Percentiles rank a stretch among this genome's conserved stretches.
phyloP scores from a whole-genome alignment of 768 basidiomycete species.

The Naganishia onofrii region DNA sequence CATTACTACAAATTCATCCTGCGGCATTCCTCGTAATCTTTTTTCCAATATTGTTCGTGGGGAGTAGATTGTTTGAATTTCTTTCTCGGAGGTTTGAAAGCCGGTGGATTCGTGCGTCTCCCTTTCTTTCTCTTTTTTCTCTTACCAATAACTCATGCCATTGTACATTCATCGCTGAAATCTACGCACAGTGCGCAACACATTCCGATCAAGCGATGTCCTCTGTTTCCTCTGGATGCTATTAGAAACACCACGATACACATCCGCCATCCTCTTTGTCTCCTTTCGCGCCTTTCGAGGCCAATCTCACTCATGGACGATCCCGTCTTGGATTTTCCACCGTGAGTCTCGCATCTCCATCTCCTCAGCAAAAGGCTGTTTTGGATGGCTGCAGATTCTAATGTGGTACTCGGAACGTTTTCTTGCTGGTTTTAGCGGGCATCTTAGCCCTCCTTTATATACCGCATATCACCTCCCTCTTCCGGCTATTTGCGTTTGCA shows the following conservation, averaged over 20 bases:
- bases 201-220: slow-evolving; percentile 15
- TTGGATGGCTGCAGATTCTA: too few relatives aligned
- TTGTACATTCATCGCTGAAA: not conserved
- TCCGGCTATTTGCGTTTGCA: slow-evolving; percentile 15
- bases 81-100: not conserved
- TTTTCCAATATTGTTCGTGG: not conserved
- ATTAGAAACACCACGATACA: slow-evolving; percentile 13
- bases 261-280: slow-evolving; percentile 2
- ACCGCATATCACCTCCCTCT: slow-evolving; percentile 15
- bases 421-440: not conserved
- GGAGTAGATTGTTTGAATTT: not conserved
- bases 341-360: not conserved
- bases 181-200: not conserved
- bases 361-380: not conserved
- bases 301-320: slow-evolving; percentile 11
- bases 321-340: slow-evolving; percentile 3
- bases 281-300: slow-evolving; percentile 9
- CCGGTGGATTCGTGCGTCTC: slow-evolving; percentile 13
- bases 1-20: slow-evolving; percentile 9
- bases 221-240: slow-evolving; percentile 23
- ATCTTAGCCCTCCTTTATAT: slow-evolving; percentile 13
- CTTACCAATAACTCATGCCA: not conserved
- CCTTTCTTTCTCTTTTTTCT: not conserved
- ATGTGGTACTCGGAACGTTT: not conserved
- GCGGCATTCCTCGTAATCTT: slow-evolving; percentile 10